Base-by-base conservation (phyloP, 306 rosid genomes). In the Lotus japonicus region DNA sequence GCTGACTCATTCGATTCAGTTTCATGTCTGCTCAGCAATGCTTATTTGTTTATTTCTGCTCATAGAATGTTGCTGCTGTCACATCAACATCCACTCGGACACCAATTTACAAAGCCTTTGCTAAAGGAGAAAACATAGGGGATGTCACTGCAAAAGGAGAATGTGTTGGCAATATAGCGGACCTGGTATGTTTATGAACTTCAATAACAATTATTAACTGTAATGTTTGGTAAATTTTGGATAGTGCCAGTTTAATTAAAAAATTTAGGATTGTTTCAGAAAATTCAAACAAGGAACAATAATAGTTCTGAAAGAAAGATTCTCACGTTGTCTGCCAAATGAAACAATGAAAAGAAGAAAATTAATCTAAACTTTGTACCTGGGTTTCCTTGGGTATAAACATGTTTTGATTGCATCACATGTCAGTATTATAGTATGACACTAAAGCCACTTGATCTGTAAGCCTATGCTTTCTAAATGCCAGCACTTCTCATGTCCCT, bases 101-200 rank as follows among this genome's bases (percentile, higher is more conserved):
- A 26, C 99, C 99, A 7, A 94, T 94, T 77, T 94, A 94, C 85
- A 94, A 94, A 77, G 99, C 99, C 38, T 94, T 94, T 82, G 99
- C 99, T 68, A 88, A 79, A 84, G 99, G 99, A 80, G 99, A 94
- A 71, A 94, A 94, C 80, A 94, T 94, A 9, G 99, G 99, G 58
- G 99, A 94, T 77, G 99, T 94, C 77, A 94, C 99, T 49, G 99
- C 97, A 54, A 94, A 94, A 80, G 99, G 99, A 74, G 99, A 94
- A 83, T 94, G 97, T 76, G 96, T 94, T 58, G 95, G 99, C 60
- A 94, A 94, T 80, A 77, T 94, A 76, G 97, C 99, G 1, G 99
- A 94, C 77, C 83, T 94, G 86, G 99, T 94, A 88, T 68, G 81
- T 82, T 81, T 77, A 55, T 61, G 38, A 69, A 57, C 71, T 83